Base-by-base conservation (phyloP, 495 filamentous ascomycete genomes). In the Chaetomium fimeti region DNA sequence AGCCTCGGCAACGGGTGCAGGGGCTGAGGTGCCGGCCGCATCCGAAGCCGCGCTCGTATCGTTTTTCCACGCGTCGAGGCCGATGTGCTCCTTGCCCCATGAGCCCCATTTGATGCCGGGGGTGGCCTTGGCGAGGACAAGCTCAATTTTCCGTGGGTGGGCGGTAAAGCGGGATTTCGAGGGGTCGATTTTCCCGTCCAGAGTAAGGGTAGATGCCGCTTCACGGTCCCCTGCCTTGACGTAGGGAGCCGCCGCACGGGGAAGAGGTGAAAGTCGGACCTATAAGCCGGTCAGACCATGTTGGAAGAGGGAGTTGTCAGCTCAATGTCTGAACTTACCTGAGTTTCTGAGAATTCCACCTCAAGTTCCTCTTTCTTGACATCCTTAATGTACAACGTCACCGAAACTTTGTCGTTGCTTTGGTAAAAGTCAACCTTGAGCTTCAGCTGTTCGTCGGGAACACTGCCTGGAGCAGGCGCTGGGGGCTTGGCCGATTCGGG, bases 71-170 rank as follows among this genome's bases (percentile, higher is more conserved):
- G 60, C 52, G 9, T 48, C 36, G 1, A 38, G 2, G 5, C 71
- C 69, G 24, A 74, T 74, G 49, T 57, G 52, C 60, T 75, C 72
- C 15, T 57, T 63, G 13, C 71, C 74, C 71, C 75, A 84, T 5
- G 79, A 68, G 11, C 78, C 74, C 94, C 94, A 98, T 74, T 93
- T 97, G 24, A 85, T 75, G 3, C 88, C 89, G 0, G 84, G 75
- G 0, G 64, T 79, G 28, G 78, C 74, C 75, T 98, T 98, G 29
- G 79, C 79, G 27, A 98, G 81, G 1, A 80, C 79, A 36, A 98
- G 77, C 74, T 98, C 94, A 59, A 98, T 86, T 75, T 98, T 98
- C 56, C 89, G 90, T 6, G 88, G 79, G 52, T 89, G 87, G 29
- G 92, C 84, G 9, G 82, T 82, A 70, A 78, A 85, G 22, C 79